Base-by-base conservation (phyloP, 139 green algal genomes). In the Monoraphidium neglectum region DNA sequence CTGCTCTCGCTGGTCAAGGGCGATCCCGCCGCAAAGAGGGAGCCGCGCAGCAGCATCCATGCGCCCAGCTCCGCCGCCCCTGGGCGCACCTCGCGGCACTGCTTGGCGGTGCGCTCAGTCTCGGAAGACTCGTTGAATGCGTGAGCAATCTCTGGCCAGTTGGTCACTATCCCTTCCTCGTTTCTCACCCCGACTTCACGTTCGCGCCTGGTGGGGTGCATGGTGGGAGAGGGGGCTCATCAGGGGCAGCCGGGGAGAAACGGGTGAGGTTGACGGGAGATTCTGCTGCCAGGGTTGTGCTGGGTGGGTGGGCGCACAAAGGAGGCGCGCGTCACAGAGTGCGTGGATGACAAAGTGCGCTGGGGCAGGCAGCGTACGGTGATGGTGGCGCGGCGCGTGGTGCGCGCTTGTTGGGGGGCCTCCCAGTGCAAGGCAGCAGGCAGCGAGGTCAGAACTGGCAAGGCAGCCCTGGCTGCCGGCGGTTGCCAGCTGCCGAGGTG, bases 21-120 rank as follows among this genome's bases (percentile, higher is more conserved):
- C 43, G 43, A 51, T 8, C 8, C 43, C 8, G 8, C 8, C 43
- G 43, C 43, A 12, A 8, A 51, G 43, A 12, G 43, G 8, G 8
- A 12, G 43, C 43, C 43, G 8, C 43, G 43, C 12, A 8, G 8
- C 43, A 51, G 43, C 43, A 51, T 21, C 8, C 8, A 8, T 51
- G 43, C 43, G 12, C 8, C 8, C 43, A 51, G 8, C 8, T 12
- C n/a, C n/a, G n/a, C n/a, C n/a, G n/a, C n/a, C n/a, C n/a, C n/a
- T n/a, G n/a, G n/a, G 43, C 74, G 36, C 49, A 80, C 75, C 75
- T 94, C 86, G 10, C 90, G 77, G 79, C 90, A 95, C 74, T 92
- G 91, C 81, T 95, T 95, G 78, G 88, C 90, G 38, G 86, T 95
- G 40, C 90, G 78, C 16, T 86, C 88, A 24, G 81, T 35, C 32